Conservation (phyloP, 1,284 basidiomycete genomes). For the Microbotryum violaceum region DNA sequence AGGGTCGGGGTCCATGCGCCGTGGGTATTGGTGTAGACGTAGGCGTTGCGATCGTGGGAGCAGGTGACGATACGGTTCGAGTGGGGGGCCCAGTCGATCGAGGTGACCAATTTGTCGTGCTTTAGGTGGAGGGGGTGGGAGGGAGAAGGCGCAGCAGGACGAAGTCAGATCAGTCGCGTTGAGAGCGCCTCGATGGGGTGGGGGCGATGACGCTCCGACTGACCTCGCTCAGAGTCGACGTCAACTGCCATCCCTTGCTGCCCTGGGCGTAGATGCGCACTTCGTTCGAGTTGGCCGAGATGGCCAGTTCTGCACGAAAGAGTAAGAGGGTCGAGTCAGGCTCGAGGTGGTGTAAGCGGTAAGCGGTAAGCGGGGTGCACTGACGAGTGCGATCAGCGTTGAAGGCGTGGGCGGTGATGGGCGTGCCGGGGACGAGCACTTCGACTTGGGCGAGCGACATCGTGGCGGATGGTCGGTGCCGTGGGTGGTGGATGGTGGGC, state of each 20-base stretch:
- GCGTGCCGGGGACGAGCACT: slow-evolving; percentile 56
- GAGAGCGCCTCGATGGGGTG: neutral
- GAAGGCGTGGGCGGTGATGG: slow-evolving; percentile 87
- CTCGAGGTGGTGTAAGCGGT: neutral
- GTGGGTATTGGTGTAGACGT: slow-evolving; percentile 84
- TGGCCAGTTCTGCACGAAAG: slow-evolving; percentile 63
- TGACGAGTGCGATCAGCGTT: slow-evolving; percentile 78
- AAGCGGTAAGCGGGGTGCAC: slow-evolving; percentile 36
- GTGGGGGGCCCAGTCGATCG: slow-evolving; percentile 95
- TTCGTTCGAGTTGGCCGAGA: slow-evolving; percentile 84
- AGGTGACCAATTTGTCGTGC: slow-evolving; percentile 98
- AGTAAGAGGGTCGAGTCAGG: neutral
- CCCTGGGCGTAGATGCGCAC: slow-evolving; percentile 71
- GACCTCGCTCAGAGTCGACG: slow-evolving; percentile 80
- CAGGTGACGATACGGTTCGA: slow-evolving; percentile 97
- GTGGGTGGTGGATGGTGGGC: too few species aligned
- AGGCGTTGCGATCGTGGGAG: slow-evolving; percentile 96
- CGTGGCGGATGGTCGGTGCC: too few species aligned
- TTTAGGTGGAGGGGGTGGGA: slow-evolving; percentile 39
- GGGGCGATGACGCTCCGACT: slow-evolving; percentile 29
- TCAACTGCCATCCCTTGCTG: slow-evolving; percentile 60
- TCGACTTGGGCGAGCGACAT: too few species aligned
- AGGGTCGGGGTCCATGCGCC: slow-evolving; percentile 92
- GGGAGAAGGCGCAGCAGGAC: slow-evolving; percentile 7
- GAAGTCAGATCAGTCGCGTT: slow-evolving; percentile 3